Percentiles rank a stretch among this genome's conserved stretches.
Conservation (phyloP, 768 basidiomycete species). For the Dendrothele bispora region DNA sequence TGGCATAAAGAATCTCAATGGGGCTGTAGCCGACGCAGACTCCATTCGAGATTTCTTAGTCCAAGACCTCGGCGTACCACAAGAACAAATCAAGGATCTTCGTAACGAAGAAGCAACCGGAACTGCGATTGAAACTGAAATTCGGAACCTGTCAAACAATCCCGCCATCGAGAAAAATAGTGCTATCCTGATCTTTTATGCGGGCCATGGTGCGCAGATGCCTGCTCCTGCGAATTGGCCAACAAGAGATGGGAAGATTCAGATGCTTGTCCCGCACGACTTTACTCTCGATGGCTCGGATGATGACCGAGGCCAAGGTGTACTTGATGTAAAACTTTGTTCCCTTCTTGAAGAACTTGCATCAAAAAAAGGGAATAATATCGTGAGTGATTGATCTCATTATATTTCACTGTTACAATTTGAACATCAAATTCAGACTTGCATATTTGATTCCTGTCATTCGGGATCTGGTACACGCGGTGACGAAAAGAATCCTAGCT, state of each 20-base stretch:
- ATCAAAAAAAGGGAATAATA: constrained; percentile 20
- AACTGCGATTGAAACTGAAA: constrained; percentile 28
- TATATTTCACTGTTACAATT: too few relatives aligned
- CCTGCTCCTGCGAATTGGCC: constrained; percentile 13
- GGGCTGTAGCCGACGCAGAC: constrained; percentile 40
- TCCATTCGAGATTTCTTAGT: constrained; percentile 33
- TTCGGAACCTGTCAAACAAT: constrained; percentile 25
- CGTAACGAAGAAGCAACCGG: constrained; percentile 38
- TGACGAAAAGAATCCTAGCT: not conserved
- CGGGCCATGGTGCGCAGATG: constrained; percentile 31
- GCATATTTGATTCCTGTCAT: constrained; percentile 35
- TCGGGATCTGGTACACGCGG: constrained; percentile 23
- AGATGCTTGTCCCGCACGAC: constrained; percentile 19
- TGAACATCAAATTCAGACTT: too few relatives aligned
- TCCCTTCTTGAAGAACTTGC: constrained; percentile 22
- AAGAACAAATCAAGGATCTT: constrained; percentile 33
- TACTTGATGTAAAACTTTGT: constrained; percentile 27
- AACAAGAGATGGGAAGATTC: constrained; percentile 6
- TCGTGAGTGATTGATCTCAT: constrained; percentile 18
- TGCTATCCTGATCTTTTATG: constrained; percentile 30
- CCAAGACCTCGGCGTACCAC: constrained; percentile 27
- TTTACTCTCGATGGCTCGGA: not conserved
- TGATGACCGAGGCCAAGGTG: constrained; percentile 9
- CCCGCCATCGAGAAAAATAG: constrained; percentile 12
- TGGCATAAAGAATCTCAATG: constrained; percentile 25